A percentile compares a stretch with the other conserved stretches of the same genome.
phyloP scores from a whole-genome alignment of 495 filamentous ascomycete genomes.

The Talaromyces thailandensis region DNA sequence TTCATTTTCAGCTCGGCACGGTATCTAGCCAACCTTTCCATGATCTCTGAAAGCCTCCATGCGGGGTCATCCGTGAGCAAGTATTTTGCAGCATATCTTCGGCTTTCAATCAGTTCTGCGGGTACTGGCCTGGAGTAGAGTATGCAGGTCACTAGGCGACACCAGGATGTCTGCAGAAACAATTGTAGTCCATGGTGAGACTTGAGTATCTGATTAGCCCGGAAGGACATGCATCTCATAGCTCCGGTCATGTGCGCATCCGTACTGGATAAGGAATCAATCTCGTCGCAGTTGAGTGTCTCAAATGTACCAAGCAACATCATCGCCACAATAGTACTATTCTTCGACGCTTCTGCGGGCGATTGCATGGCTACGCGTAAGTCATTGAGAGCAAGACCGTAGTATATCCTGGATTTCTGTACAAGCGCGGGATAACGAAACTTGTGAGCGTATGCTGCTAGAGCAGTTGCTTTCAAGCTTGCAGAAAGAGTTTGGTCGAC shows the following conservation, averaged over 20 bases:
- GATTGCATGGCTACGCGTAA: background rate
- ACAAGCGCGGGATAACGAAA: background rate
- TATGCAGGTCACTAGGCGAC: background rate
- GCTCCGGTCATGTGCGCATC: background rate
- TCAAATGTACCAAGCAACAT: constrained; percentile 2
- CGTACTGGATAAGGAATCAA: background rate
- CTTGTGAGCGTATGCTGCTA: background rate
- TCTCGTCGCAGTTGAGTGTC: background rate
- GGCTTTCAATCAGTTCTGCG: background rate
- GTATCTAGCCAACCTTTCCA: background rate
- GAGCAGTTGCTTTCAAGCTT: background rate
- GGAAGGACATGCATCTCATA: background rate
- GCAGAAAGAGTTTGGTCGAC: background rate
- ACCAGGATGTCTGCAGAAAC: constrained; percentile 1
- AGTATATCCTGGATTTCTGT: background rate
- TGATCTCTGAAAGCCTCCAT: background rate
- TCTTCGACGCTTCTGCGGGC: background rate
- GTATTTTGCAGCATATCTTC: background rate
- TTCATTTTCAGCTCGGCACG: background rate
- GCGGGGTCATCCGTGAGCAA: background rate
- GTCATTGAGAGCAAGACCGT: background rate
- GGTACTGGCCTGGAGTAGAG: background rate
- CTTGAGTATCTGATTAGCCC: background rate
- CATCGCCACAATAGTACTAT: background rate
- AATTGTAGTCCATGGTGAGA: background rate